Conservation (phyloP, 1,139 yeast species). For the Debaryomyces robertsiae region DNA sequence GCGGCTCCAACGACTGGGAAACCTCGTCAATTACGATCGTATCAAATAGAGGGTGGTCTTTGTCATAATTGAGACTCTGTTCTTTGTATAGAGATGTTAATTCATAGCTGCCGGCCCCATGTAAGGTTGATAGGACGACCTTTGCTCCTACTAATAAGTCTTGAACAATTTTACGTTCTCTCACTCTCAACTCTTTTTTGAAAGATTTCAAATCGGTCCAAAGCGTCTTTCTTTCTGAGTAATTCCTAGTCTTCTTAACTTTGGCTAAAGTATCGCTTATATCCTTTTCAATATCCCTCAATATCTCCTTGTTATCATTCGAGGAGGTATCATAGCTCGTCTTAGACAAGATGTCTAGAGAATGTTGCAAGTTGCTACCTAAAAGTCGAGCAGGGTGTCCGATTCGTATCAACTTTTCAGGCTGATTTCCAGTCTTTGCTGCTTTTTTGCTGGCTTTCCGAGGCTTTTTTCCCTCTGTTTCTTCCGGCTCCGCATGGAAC, state of each 20-base stretch:
- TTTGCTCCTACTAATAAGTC: constrained; percentile 62
- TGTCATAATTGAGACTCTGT: constrained; percentile 17
- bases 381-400: constrained; percentile 93
- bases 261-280: constrained; percentile 61
- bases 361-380: constrained; percentile 63
- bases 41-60: constrained; percentile 56
- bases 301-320: constrained; percentile 61
- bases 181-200: constrained; percentile 63
- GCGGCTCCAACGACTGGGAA: constrained; percentile 91
- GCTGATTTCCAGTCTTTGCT: constrained; percentile 21
- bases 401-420: constrained; percentile 67
- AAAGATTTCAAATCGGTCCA: constrained; percentile 71
- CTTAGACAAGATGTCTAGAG: constrained; percentile 73
- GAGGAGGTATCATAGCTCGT: constrained; percentile 28
- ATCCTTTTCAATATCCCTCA: constrained; percentile 70
- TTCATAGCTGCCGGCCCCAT: constrained; percentile 81
- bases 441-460: constrained; percentile 13
- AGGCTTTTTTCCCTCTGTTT: constrained; percentile 20
- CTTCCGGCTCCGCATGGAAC: constrained; percentile 20
- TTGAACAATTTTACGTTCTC: constrained; percentile 66
- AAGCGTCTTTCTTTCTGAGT: constrained; percentile 63
- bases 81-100: constrained; percentile 50
- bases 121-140: constrained; percentile 81
- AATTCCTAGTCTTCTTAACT: constrained; percentile 66
- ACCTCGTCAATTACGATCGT: constrained; percentile 93